A percentile compares a stretch with the other conserved stretches of the same genome.
These are phyloP conservation scores for Corylus americana DNA, from an alignment of 306 rosid genomes.

Conservation along the genomic window DNA sequence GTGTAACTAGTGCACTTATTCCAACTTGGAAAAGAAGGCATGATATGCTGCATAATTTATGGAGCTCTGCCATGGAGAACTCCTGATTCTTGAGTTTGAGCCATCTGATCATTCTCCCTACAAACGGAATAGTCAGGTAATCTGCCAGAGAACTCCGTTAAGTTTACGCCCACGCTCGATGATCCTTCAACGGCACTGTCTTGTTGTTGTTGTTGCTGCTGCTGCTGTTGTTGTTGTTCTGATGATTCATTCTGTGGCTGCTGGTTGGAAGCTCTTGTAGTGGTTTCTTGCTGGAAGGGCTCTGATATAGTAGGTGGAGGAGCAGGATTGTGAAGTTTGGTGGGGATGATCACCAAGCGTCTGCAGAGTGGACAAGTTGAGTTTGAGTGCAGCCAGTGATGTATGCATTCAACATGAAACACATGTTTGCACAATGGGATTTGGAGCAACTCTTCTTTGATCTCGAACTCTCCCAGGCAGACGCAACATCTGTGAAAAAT, in stretches of 20 bases:
- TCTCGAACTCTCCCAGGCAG: conserved; percentile 77
- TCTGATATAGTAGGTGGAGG: conserved; percentile 1
- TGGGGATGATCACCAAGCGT: conserved; percentile 51
- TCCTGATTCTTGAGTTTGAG: conserved; percentile 26
- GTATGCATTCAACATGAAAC: conserved; percentile 75
- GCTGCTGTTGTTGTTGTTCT: conserved; percentile 7
- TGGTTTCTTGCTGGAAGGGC: background rate
- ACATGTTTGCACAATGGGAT: conserved; percentile 75
- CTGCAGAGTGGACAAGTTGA: conserved; percentile 87
- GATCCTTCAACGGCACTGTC: conserved; percentile 13
- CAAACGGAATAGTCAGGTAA: conserved; percentile 2
- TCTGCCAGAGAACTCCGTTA: background rate
- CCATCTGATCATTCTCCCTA: conserved; percentile 10
- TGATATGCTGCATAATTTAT: background rate
- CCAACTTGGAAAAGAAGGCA: background rate
- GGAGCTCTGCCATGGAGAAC: conserved; percentile 23
- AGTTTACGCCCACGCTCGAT: background rate
- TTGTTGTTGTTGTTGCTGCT: background rate
- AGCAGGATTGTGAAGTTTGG: conserved; percentile 12
- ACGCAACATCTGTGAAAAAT: conserved; percentile 65
- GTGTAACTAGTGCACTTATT: conserved; percentile 1
- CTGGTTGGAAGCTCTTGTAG: conserved; percentile 1
- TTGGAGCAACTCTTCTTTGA: conserved; percentile 72
- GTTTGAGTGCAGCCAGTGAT: conserved; percentile 72
- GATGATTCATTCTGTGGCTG: conserved; percentile 18